Conservation (phyloP, 2,329 filamentous ascomycete species). For the Scopulariopsis brevicaulis region DNA sequence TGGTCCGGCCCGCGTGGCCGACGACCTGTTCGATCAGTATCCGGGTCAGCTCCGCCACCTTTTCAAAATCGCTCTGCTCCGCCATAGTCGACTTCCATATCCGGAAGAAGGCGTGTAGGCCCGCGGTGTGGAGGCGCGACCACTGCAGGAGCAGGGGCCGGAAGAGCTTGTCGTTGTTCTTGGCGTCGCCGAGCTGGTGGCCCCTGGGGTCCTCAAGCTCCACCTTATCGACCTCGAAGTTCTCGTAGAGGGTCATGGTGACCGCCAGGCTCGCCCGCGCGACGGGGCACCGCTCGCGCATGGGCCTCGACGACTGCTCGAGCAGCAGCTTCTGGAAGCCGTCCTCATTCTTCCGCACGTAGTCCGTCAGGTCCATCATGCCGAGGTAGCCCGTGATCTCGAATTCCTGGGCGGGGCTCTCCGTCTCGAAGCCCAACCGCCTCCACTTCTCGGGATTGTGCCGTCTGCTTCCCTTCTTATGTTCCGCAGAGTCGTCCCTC, state of each 20-base stretch:
- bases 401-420: slow-evolving; percentile 80
- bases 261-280: slow-evolving; percentile 78
- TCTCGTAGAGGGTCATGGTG: slow-evolving; percentile 82
- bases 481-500: slow-evolving; percentile 23
- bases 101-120: slow-evolving; percentile 77
- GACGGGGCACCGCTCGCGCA: slow-evolving; percentile 70
- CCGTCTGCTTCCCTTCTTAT: slow-evolving; percentile 51
- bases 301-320: slow-evolving; percentile 69
- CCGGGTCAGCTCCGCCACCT: slow-evolving; percentile 81
- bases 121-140: slow-evolving; percentile 79
- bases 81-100: slow-evolving; percentile 89
- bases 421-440: slow-evolving; percentile 79
- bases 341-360: slow-evolving; percentile 83
- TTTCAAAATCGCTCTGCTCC: slow-evolving; percentile 77
- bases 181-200: slow-evolving; percentile 62
- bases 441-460: slow-evolving; percentile 91
- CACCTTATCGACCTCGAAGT: slow-evolving; percentile 84
- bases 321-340: slow-evolving; percentile 83
- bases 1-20: slow-evolving; percentile 68
- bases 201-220: slow-evolving; percentile 69
- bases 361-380: slow-evolving; percentile 96
- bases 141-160: slow-evolving; percentile 83
- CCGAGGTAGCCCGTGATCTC: slow-evolving; percentile 77
- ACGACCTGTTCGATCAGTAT: slow-evolving; percentile 87
- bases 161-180: slow-evolving; percentile 78